Evolutionary conservation across 2,329 filamentous ascomycete genomes (phyloP), one percentile per base, ranked within the genome.

Genomic region (Plenodomus biglobosus): DNA sequence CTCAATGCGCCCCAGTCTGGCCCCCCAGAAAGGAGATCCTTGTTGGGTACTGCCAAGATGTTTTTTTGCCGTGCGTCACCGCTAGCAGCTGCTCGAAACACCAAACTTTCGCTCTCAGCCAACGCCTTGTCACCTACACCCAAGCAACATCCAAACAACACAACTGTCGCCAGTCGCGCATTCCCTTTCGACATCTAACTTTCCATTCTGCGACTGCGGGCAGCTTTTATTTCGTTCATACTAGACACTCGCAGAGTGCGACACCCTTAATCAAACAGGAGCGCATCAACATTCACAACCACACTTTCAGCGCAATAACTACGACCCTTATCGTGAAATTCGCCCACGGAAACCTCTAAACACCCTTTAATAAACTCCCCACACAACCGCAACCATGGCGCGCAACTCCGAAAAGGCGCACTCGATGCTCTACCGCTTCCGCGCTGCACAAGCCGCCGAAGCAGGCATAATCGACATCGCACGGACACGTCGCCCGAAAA

Each of bases 401-500:
- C 92, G 92, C 70, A 96, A 97, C 75, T 92, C 90, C 38, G 92
- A 97, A 82, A 99, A 97, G 75, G 92, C 94, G 67, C 94, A 99
- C 80, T 96, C 92, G 40, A 99, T 99, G 92, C 92, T 99, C 74
- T 99, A 96, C 79, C 92, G 94, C 80, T 99, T 99, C 80, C 90
- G 94, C 73, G 94, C 95, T 69, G 89, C 92, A 64, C 94, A 97
- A 83, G 92, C 92, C 59, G 90, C 91, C 57, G 92, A 96, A 76
- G 83, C 96, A 40, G 92, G 92, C 68, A 96, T 97, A 73, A 89
- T 99, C 75, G 92, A 97, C 78, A 88, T 88, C 21, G 88, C 90
- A 50, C 89, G 92, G 53, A 87, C 90, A 8, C 89, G 92, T 10
- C 90, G 94, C 2, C 94, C 94, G 43, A 95, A 92, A 74, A 83